Evolutionary conservation across 768 basidiomycete genomes (phyloP).

Genomic region (Suillus decipiens): DNA sequence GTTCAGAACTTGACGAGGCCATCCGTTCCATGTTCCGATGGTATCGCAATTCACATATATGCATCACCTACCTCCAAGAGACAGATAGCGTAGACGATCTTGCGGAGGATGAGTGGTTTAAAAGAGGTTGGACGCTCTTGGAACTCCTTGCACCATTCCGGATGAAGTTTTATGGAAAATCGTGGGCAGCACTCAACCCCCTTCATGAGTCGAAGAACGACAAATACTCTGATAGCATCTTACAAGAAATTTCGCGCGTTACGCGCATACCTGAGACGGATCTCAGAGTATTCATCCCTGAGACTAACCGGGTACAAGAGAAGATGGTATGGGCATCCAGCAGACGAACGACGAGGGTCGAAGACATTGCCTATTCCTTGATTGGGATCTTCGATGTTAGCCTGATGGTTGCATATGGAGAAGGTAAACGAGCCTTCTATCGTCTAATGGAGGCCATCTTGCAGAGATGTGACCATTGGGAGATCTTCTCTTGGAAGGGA

Average conservation of each 20-base stretch:
- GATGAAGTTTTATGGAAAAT: conserved; percentile 11
- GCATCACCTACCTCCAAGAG: conserved; percentile 14
- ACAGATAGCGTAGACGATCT: conserved; percentile 9
- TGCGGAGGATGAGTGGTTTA: conserved; percentile 12
- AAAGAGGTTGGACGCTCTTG: conserved; percentile 12
- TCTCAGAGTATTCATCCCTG: background rate
- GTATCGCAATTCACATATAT: conserved; percentile 15
- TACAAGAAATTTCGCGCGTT: conserved; percentile 5
- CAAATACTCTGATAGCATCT: background rate
- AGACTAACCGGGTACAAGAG: conserved; percentile 16
- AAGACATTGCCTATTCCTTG: conserved; percentile 32
- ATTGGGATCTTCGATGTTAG: conserved; percentile 29
- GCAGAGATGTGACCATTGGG: conserved; percentile 19
- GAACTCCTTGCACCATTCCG: conserved; percentile 10
- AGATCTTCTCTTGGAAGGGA: conserved; percentile 29
- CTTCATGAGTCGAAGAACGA: conserved; percentile 3
- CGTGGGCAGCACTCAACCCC: conserved; percentile 9
- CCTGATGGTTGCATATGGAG: conserved; percentile 30
- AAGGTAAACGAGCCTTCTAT: conserved; percentile 32
- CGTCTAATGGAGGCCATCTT: conserved; percentile 25
- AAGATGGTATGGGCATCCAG: conserved; percentile 33
- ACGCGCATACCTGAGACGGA: conserved; percentile 6
- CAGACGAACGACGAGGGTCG: conserved; percentile 29
- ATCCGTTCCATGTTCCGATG: conserved; percentile 16
- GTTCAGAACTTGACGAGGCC: conserved; percentile 19